A percentile compares a stretch with the other conserved stretches of the same genome.
Conservation (phyloP, 1,139 yeast genomes). For the Candida pseudoviswanathii region DNA sequence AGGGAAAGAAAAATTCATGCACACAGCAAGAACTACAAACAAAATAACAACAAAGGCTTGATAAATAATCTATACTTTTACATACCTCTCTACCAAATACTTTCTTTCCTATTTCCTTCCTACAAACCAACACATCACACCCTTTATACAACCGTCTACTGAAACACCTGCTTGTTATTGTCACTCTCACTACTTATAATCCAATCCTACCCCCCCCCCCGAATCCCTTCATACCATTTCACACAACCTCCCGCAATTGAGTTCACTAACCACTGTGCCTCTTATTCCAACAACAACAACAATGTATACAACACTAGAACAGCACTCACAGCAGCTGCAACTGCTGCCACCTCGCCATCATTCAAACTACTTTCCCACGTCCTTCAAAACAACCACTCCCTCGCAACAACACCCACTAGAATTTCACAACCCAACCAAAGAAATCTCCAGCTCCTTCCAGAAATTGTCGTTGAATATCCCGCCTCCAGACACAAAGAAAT, state of each 20-base stretch:
- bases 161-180: too few species aligned
- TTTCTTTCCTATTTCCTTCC: too few species aligned
- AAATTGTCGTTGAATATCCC: conserved; percentile 6
- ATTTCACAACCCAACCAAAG: conserved; percentile 2
- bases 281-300: background rate
- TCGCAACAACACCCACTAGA: background rate
- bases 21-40: too few species aligned
- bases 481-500: conserved; percentile 10
- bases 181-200: too few species aligned
- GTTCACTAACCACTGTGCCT: background rate
- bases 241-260: background rate
- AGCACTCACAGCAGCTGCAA: background rate
- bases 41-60: too few species aligned
- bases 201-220: too few species aligned
- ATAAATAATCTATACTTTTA: too few species aligned
- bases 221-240: background rate
- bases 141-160: too few species aligned
- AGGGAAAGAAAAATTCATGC: too few species aligned
- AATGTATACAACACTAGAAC: conserved; percentile 6
- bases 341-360: background rate
- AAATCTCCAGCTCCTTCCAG: conserved; percentile 4
- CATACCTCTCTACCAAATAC: too few species aligned
- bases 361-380: background rate
- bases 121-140: too few species aligned
- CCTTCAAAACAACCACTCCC: conserved; percentile 1